Evolutionary conservation across 1,284 basidiomycete species (phyloP).

Genomic region (Schizophyllum commune): DNA sequence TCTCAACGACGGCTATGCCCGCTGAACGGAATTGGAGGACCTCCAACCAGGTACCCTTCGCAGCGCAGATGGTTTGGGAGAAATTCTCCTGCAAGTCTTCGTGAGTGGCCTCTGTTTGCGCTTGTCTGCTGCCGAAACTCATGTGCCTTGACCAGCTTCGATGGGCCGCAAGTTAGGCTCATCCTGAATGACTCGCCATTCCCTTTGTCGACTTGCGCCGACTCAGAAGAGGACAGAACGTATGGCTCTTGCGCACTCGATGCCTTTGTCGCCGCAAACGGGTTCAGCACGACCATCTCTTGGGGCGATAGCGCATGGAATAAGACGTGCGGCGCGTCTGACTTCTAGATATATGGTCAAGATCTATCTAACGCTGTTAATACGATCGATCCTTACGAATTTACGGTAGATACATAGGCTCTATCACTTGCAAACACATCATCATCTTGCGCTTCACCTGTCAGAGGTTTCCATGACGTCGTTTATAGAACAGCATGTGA

Average conservation of each 20-base stretch:
- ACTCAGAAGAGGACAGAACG: constrained; percentile 18
- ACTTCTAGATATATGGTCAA: background rate
- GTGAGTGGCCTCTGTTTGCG: constrained; percentile 12
- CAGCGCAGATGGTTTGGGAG: constrained; percentile 39
- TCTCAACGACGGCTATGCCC: constrained; percentile 25
- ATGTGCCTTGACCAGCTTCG: constrained; percentile 16
- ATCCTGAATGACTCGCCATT: constrained; percentile 35
- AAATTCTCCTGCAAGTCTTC: constrained; percentile 31
- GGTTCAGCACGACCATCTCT: constrained; percentile 18
- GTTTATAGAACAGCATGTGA: too few relatives aligned
- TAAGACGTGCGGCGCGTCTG: constrained; percentile 24
- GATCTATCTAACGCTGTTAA: background rate
- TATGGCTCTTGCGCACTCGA: constrained; percentile 33
- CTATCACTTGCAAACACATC: too few relatives aligned
- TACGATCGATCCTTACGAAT: background rate
- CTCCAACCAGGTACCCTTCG: constrained; percentile 36
- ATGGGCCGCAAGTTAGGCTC: constrained; percentile 34
- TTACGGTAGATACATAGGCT: too few relatives aligned
- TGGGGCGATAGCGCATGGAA: constrained; percentile 31
- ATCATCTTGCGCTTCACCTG: too few relatives aligned
- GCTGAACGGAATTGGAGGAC: constrained; percentile 30
- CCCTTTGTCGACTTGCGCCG: constrained; percentile 27
- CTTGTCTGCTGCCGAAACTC: background rate
- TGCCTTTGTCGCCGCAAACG: constrained; percentile 27
- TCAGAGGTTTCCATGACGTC: too few relatives aligned